Evolutionary conservation across 2,329 filamentous ascomycete species (phyloP).

Genomic region (Tolypocladium album): DNA sequence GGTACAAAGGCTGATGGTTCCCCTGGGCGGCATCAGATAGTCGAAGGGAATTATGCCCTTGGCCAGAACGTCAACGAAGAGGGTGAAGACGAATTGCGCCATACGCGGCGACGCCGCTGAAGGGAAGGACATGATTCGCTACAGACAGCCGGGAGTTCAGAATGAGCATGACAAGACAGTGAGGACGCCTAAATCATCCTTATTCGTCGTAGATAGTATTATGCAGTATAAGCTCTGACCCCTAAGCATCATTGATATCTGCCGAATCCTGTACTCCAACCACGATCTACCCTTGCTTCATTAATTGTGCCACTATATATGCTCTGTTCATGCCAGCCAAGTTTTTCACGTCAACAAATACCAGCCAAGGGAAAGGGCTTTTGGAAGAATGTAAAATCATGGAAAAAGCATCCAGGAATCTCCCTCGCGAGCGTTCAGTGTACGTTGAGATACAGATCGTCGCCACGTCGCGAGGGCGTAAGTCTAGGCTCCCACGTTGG

Average conservation of each 20-base stretch:
- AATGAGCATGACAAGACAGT: neutral
- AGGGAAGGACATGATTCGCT: neutral
- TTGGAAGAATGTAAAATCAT: neutral
- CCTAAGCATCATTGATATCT: neutral
- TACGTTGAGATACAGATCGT: constrained; percentile 52
- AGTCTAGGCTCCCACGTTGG: constrained; percentile 40
- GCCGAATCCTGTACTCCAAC: neutral
- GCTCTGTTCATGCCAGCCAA: neutral
- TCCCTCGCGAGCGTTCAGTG: constrained; percentile 18
- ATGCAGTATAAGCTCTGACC: constrained; percentile 7
- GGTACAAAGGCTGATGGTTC: constrained; percentile 3
- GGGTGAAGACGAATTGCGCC: constrained; percentile 3
- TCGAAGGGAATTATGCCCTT: constrained; percentile 24
- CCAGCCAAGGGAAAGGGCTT: neutral
- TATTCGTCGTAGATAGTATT: constrained; percentile 13
- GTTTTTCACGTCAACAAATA: neutral
- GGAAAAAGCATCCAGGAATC: neutral
- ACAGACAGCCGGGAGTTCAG: neutral
- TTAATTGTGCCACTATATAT: neutral
- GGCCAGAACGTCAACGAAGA: constrained; percentile 26
- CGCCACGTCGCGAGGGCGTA: constrained; percentile 55
- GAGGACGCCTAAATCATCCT: neutral
- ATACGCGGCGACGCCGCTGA: neutral
- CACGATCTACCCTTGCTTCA: neutral
- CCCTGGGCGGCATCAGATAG: constrained; percentile 7